Base-by-base conservation (phyloP, 164 flowering plant species). In the grape (Vitis vinifera) region DNA sequence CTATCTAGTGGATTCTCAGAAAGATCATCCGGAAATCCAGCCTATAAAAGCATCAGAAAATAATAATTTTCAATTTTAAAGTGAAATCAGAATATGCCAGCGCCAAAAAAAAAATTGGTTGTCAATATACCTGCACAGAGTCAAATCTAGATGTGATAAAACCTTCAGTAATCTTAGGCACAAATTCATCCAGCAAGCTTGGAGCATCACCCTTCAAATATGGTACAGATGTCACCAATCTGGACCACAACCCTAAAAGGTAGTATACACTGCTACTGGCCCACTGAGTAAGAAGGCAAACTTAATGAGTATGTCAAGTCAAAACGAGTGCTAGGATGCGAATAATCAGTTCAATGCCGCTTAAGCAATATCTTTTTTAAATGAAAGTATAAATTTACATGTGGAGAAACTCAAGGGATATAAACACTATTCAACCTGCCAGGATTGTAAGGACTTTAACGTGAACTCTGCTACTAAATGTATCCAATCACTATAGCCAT, bases 191-290 rank as follows among this genome's bases (percentile, higher is more conserved):
- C 62, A 94, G 84, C 78, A 87, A 72, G 80, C 95, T 90, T 59
- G 99, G 99, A 10, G 96, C 86, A 71, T 92, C 98, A 62, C 93
- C 92, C 78, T 94, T 94, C 80, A 94, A 71, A 70, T 91, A 94
- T n/a, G 98, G 99, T 51, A 94, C 97, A 75, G 99, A 91, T 10
- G 92, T 74, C 68, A 94, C 99, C 83, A 94, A 75, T 84, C 97
- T 90, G 60, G 98, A 94, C 99, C 99, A 94, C 61, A 94, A 83
- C 55, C 99, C 99, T 68, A 94, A 79, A 57, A 94, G 94, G 75
- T 94, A 92, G 84, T 92, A 94, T 6, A 94, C 99, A 74, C 99
- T 94, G 86, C 89, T 90, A 83, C 99, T 94, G 62, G 99, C 99
- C 99, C 99, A 94, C 99, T 94, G 86, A 37, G 44, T 74, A 76